Base-by-base conservation (phyloP, 1,284 basidiomycete species). In the Sphaerobolus stellatus region DNA sequence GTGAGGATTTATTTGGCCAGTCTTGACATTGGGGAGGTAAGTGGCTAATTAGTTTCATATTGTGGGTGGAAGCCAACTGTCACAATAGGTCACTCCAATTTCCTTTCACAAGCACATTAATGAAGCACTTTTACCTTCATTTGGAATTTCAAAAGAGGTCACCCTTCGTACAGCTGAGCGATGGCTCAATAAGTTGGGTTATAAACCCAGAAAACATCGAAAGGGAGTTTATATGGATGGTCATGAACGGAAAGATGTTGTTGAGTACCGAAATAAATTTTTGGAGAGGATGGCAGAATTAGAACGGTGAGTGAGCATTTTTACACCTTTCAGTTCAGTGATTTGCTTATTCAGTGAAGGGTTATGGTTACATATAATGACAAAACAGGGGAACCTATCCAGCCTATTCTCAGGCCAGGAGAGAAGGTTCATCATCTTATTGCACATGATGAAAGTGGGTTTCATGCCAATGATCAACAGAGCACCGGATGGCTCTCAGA, bases 211-310 rank as follows among this genome's bases (percentile, higher is more conserved):
- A 13, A 51, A 56, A 8, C 52, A 56, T 43, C 57, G 56, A 31
- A 67, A 65, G 43, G 65, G 62, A 4, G 47, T 66, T n/a, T 67
- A 65, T 50, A 49, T 50, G 18, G 65, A 66, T 57, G 64, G 65
- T 22, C 65, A 66, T 41, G 62, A 66, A n/a, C n/a, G n/a, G n/a
- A n/a, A n/a, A n/a, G 65, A 65, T 58, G 60, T 66, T 34, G 55
- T 63, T 24, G 50, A 61, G 46, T 49, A 43, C 29, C 59, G 60
- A 11, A 59, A 54, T 2, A 54, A 60, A 40, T 66, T 62, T 34
- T 54, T 66, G 14, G 46, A 66, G 2, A 51, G 27, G 13, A 52
- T 65, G 41, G 25, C 33, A 16, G 27, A 28, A 14, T 38, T 52
- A 25, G 54, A 61, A 49, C 36, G 48, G 46, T 59, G 53, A 49